phyloP scores from a whole-genome alignment of 768 basidiomycete genomes.

The Tricholoma hemisulphureum region DNA sequence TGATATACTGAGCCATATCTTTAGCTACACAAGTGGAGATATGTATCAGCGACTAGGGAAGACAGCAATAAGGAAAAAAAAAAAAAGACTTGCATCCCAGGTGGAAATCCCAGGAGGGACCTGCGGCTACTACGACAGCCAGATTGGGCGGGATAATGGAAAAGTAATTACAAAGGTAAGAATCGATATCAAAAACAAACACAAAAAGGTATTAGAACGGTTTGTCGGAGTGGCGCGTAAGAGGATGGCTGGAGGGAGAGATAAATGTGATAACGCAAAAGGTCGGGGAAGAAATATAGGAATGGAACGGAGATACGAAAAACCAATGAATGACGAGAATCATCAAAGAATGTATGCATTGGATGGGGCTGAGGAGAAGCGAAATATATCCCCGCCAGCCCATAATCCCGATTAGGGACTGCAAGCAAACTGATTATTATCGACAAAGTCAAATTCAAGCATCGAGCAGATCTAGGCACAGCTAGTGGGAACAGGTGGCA shows the following conservation, averaged over 20 bases:
- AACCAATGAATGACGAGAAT: conserved; percentile 15
- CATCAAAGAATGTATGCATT: conserved; percentile 6
- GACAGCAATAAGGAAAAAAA: background rate
- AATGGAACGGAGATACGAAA: conserved; percentile 15
- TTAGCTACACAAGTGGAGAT: conserved; percentile 23
- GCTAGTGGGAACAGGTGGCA: conserved; percentile 20
- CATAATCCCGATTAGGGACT: conserved; percentile 5
- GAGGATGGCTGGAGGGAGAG: conserved; percentile 1
- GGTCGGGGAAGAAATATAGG: conserved; percentile 13
- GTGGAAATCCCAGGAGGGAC: conserved; percentile 26
- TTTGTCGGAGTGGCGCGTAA: background rate
- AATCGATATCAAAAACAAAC: conserved; percentile 3
- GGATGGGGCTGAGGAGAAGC: conserved; percentile 11
- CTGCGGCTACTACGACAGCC: conserved; percentile 21
- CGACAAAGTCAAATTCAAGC: conserved; percentile 8
- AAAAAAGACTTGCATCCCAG: conserved; percentile 22
- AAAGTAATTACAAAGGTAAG: too few species aligned
- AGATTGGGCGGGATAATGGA: conserved; percentile 18
- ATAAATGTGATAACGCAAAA: background rate
- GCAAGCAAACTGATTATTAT: conserved; percentile 7
- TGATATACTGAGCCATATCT: conserved; percentile 27
- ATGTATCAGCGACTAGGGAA: background rate
- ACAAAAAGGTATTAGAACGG: background rate
- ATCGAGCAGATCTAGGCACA: conserved; percentile 39
- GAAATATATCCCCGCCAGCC: conserved; percentile 17